phyloP scores from a whole-genome alignment of 2,329 filamentous ascomycete genomes.

The Neofusicoccum sp. region DNA sequence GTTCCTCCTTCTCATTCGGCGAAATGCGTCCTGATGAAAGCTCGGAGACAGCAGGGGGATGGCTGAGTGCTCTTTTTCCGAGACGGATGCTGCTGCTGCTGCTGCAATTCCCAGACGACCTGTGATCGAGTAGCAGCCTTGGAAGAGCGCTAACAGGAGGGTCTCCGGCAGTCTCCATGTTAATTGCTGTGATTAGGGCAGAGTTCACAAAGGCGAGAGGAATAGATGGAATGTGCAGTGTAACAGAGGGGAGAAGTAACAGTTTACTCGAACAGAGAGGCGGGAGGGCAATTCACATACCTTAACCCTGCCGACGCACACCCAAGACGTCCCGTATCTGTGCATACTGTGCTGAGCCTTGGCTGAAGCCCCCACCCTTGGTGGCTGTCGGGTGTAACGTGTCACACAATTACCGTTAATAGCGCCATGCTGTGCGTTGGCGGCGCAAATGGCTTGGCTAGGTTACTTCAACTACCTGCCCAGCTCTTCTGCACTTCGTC shows the following conservation, averaged over 20 bases:
- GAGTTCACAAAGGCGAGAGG: no score
- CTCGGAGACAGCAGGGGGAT: conserved; percentile 5
- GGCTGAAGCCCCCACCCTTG: neutral
- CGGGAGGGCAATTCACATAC: neutral
- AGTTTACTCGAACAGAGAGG: neutral
- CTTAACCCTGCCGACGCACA: neutral
- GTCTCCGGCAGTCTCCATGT: neutral
- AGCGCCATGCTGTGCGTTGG: neutral
- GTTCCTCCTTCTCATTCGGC: neutral
- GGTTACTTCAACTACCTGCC: neutral
- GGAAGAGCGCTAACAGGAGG: neutral
- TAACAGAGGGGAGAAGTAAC: neutral
- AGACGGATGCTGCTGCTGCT: conserved; percentile 7
- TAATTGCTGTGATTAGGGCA: neutral
- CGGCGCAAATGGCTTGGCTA: neutral
- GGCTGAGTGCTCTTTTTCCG: conserved; percentile 6
- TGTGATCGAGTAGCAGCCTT: conserved; percentile 1
- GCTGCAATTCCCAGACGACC: neutral
- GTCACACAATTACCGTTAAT: conserved; percentile 1
- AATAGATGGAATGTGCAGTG: neutral
- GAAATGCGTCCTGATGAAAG: neutral
- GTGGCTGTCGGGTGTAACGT: neutral
- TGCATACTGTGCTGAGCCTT: neutral
- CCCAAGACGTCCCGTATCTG: neutral
- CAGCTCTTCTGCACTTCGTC: neutral